A percentile compares a stretch with the other conserved stretches of the same genome.
Conservation (phyloP, 2,329 filamentous ascomycete genomes). For the Tolypocladium cylindrosporum region DNA sequence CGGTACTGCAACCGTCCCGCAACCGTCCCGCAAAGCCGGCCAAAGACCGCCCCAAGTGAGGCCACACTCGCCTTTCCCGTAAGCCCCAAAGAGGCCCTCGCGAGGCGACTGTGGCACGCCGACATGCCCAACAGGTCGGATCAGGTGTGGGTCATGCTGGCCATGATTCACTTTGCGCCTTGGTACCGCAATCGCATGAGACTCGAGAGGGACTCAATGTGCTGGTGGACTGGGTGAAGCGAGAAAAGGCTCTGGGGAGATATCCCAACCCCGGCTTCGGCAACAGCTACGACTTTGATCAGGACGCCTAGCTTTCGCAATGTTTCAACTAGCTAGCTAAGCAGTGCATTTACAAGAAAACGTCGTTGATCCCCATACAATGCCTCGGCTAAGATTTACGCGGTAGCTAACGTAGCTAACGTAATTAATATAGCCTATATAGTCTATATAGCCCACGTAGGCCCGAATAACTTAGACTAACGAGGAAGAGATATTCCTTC, state of each 20-base stretch:
- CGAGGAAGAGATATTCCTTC: too few relatives aligned
- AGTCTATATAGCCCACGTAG: too few relatives aligned
- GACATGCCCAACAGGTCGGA: conserved; percentile 49
- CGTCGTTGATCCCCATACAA: too few relatives aligned
- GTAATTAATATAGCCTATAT: too few relatives aligned
- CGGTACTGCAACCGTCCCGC: conserved; percentile 24
- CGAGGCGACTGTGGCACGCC: conserved; percentile 48
- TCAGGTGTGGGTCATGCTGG: conserved; percentile 46
- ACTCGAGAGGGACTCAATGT: conserved; percentile 39
- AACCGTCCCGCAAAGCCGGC: conserved; percentile 2
- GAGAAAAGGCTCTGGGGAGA: conserved; percentile 19
- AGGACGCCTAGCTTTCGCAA: too few relatives aligned
- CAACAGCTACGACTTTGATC: too few relatives aligned
- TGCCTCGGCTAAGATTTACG: too few relatives aligned
- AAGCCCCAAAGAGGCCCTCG: conserved; percentile 17
- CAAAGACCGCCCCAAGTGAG: background rate
- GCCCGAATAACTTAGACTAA: too few relatives aligned
- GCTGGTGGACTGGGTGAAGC: conserved; percentile 36
- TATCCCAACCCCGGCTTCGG: too few relatives aligned
- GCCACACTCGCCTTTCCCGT: conserved; percentile 1
- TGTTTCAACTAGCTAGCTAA: too few relatives aligned
- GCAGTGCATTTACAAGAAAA: too few relatives aligned
- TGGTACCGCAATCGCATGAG: conserved; percentile 49
- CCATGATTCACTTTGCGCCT: conserved; percentile 47
- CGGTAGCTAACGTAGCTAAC: too few relatives aligned